Evolutionary conservation across 495 filamentous ascomycete genomes (phyloP).

Genomic region (Podospora sp.): DNA sequence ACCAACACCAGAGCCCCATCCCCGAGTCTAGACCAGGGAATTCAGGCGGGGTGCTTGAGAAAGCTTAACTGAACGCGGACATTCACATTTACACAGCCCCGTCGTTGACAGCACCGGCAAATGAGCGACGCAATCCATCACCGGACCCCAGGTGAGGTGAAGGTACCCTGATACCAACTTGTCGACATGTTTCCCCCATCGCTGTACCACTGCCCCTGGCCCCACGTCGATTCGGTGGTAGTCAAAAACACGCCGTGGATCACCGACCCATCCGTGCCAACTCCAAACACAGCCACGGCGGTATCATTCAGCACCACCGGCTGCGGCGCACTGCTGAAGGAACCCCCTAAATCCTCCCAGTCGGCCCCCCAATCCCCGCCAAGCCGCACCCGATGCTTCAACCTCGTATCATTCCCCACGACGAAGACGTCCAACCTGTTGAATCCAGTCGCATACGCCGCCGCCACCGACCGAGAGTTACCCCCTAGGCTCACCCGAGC

Average conservation of each 20-base stretch:
- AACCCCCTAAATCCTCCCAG: not conserved
- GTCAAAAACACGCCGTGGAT: not conserved
- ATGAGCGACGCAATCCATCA: too few species aligned
- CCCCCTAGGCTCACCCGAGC: not conserved
- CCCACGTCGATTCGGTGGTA: not conserved
- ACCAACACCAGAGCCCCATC: too few species aligned
- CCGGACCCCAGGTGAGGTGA: not conserved
- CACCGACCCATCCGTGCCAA: not conserved
- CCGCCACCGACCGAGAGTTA: not conserved
- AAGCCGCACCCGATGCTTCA: not conserved
- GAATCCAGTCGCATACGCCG: not conserved
- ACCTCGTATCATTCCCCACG: not conserved
- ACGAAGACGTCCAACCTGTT: not conserved
- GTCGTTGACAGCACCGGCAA: too few species aligned
- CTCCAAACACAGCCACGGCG: not conserved
- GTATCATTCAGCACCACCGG: not conserved
- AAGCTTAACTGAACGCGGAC: too few species aligned
- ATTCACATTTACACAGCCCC: too few species aligned
- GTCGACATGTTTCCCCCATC: not conserved
- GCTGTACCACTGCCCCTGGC: not conserved
- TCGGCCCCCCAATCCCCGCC: not conserved
- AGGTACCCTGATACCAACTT: not conserved
- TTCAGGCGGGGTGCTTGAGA: too few species aligned
- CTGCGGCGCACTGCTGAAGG: not conserved
- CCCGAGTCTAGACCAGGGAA: too few species aligned